Percentiles rank a stretch among this genome's conserved stretches.
These are phyloP conservation scores for Alternaria sp. DNA, from an alignment of 2,329 filamentous ascomycete genomes.

Conservation along the genomic window DNA sequence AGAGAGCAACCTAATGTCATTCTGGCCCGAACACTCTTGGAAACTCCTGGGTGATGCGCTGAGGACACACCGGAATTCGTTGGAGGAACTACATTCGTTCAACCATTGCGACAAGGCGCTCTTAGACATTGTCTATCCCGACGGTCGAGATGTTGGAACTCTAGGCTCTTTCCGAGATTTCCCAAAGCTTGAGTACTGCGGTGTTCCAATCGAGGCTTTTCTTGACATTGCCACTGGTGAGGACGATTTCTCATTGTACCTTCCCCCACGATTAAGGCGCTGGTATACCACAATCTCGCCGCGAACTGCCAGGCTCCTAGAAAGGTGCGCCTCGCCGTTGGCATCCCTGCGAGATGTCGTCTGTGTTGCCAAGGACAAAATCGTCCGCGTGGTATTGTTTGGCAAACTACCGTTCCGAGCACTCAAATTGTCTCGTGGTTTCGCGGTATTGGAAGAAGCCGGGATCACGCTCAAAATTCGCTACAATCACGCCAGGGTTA, in stretches of 20 bases:
- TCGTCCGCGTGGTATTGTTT: background rate
- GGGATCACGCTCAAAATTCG: background rate
- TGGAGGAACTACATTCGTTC: background rate
- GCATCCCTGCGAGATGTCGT: background rate
- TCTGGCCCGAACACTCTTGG: conserved; percentile 16
- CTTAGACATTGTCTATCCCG: background rate
- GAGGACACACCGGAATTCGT: conserved; percentile 5
- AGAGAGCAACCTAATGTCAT: background rate
- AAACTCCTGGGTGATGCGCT: conserved; percentile 11
- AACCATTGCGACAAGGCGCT: background rate
- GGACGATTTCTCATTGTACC: background rate
- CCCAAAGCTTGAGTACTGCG: background rate
- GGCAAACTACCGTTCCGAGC: background rate
- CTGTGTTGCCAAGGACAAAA: background rate
- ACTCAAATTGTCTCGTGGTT: background rate
- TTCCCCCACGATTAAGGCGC: background rate
- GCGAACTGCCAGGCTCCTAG: background rate
- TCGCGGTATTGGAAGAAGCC: background rate
- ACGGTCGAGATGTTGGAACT: background rate
- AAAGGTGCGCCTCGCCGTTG: background rate
- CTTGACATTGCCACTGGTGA: background rate
- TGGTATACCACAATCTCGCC: background rate
- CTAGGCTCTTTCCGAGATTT: conserved; percentile 15
- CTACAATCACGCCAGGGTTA: background rate
- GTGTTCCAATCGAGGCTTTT: background rate